Evolutionary conservation across 371 early-diverging fungal genomes (phyloP).

Genomic region (Caulochytrium protostelioides): DNA sequence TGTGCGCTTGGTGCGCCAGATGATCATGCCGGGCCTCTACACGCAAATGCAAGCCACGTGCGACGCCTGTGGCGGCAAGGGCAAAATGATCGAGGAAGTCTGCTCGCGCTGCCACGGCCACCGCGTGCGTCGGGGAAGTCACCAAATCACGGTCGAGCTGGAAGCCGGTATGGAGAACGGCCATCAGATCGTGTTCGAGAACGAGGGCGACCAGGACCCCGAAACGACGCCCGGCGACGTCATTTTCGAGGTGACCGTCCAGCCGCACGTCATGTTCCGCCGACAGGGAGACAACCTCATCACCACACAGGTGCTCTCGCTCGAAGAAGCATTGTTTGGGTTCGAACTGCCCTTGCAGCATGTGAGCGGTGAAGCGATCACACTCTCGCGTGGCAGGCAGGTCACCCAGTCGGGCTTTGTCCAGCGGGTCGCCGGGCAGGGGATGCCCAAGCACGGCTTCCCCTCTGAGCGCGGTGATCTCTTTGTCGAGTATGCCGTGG

Average conservation of each 20-base stretch:
- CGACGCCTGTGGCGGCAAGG: constrained; percentile 69
- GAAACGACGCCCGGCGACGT: constrained; percentile 41
- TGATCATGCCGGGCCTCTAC: constrained; percentile 74
- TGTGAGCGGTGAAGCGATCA: constrained; percentile 19
- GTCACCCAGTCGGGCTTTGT: constrained; percentile 29
- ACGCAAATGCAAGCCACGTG: constrained; percentile 82
- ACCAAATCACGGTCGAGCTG: constrained; percentile 52
- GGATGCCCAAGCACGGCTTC: constrained; percentile 26
- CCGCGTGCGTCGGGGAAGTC: constrained; percentile 61
- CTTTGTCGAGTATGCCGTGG: constrained; percentile 25
- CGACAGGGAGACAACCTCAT: constrained; percentile 24
- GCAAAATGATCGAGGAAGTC: constrained; percentile 49
- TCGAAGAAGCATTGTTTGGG: constrained; percentile 26
- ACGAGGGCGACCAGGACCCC: constrained; percentile 78
- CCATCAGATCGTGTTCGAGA: constrained; percentile 55
- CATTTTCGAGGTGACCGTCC: constrained; percentile 16
- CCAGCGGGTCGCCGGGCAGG: constrained; percentile 18
- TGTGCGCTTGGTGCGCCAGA: constrained; percentile 51
- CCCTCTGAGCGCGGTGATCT: constrained; percentile 26
- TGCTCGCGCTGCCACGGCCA: constrained; percentile 67
- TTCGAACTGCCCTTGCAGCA: constrained; percentile 18
- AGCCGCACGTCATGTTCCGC: constrained; percentile 23
- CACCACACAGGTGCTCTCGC: constrained; percentile 11
- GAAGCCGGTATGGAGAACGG: constrained; percentile 75
- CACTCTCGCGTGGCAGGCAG: constrained; percentile 9